Evolutionary conservation across 2,329 filamentous ascomycete species (phyloP).

Genomic region (Coleophoma eucalyptorum): DNA sequence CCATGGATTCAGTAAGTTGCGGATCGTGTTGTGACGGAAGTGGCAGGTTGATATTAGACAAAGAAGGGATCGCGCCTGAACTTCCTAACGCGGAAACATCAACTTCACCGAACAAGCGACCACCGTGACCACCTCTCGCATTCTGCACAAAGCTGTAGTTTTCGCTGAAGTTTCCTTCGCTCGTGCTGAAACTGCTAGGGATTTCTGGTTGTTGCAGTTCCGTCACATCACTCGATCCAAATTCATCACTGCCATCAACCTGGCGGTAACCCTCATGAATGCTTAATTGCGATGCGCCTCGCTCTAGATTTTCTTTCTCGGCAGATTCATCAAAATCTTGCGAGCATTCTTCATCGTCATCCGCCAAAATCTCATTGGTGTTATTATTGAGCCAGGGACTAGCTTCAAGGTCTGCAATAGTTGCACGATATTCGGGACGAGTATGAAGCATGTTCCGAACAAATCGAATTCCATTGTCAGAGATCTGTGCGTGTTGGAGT

Average conservation of each 20-base stretch:
- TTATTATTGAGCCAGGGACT: conserved; percentile 66
- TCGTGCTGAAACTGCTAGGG: conserved; percentile 21
- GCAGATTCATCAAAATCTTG: conserved; percentile 11
- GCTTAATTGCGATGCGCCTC: conserved; percentile 25
- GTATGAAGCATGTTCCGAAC: conserved; percentile 74
- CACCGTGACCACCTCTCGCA: conserved; percentile 7
- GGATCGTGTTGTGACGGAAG: conserved; percentile 1
- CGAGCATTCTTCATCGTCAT: conserved; percentile 12
- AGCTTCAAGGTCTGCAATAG: conserved; percentile 62
- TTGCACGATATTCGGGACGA: conserved; percentile 75
- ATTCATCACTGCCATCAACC: conserved; percentile 14
- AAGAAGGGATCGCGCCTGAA: conserved; percentile 22
- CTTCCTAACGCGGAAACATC: conserved; percentile 23
- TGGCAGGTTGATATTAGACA: conserved; percentile 22
- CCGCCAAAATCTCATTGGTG: conserved; percentile 14
- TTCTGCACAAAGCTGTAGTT: conserved; percentile 12
- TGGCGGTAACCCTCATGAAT: conserved; percentile 13
- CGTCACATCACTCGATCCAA: conserved; percentile 14
- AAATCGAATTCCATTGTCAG: conserved; percentile 68
- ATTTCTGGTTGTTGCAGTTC: conserved; percentile 20
- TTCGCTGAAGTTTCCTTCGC: conserved; percentile 11
- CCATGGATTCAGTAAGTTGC: not conserved
- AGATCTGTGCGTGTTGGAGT: conserved; percentile 55
- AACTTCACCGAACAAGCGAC: conserved; percentile 28
- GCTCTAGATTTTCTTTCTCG: conserved; percentile 11